Evolutionary conservation across 169 alveolate genomes (phyloP).

Genomic region (Cyclospora cayetanensis): DNA sequence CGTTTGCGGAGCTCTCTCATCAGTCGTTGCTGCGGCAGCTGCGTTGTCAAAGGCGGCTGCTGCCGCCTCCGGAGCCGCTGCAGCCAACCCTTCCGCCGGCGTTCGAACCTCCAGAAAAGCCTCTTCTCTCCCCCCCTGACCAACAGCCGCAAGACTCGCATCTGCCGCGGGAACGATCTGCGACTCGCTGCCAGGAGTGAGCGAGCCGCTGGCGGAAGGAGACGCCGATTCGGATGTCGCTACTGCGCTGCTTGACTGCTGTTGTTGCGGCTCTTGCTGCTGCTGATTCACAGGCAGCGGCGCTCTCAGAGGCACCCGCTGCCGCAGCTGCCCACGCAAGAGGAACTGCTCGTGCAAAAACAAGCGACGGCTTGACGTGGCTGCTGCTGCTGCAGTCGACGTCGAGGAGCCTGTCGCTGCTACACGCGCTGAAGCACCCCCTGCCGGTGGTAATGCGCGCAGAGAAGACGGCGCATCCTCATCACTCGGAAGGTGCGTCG

Average conservation of each 20-base stretch:
- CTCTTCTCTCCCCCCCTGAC: too few relatives aligned
- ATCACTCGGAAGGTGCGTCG: too few relatives aligned
- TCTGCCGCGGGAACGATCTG: background rate
- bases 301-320: background rate
- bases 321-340: background rate
- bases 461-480: too few relatives aligned
- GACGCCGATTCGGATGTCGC: background rate
- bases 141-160: background rate
- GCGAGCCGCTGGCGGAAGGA: background rate
- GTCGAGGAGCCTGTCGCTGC: too few relatives aligned
- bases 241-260: background rate
- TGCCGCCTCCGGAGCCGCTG: too few relatives aligned
- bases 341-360: background rate
- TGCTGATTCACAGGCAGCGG: too few relatives aligned
- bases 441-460: too few relatives aligned
- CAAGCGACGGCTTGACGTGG: background rate
- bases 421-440: too few relatives aligned
- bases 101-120: too few relatives aligned
- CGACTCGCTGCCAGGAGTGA: background rate
- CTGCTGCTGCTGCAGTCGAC: background rate
- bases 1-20: background rate
- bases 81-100: too few relatives aligned
- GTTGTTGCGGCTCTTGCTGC: conserved; percentile 16
- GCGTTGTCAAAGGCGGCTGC: too few relatives aligned
- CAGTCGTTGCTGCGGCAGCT: background rate